Conservation (phyloP, 371 early-diverging fungal species). For the Mucor plumbeus region DNA sequence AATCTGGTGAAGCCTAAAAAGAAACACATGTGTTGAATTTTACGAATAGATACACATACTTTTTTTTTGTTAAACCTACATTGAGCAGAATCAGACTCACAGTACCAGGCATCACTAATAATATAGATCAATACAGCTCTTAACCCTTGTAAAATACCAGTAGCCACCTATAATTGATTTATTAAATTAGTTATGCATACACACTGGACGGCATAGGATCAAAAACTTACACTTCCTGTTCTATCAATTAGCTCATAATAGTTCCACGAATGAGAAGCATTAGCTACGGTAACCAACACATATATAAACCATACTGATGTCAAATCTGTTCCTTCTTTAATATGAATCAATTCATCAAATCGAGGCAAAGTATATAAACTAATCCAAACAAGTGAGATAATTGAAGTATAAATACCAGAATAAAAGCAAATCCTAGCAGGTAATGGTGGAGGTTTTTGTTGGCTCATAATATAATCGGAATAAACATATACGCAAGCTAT, state of each 20-base stretch:
- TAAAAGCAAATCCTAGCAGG: slow-evolving; percentile 57
- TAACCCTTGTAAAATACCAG: slow-evolving; percentile 74
- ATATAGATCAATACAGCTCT: slow-evolving; percentile 76
- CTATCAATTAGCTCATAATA: slow-evolving; percentile 58
- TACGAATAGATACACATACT: neutral
- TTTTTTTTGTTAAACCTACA: slow-evolving; percentile 46
- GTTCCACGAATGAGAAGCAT: slow-evolving; percentile 54
- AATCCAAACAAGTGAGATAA: slow-evolving; percentile 52
- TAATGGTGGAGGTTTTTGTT: slow-evolving; percentile 47
- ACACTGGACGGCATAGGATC: neutral
- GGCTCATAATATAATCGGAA: slow-evolving; percentile 59
- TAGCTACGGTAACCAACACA: slow-evolving; percentile 35
- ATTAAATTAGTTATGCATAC: slow-evolving; percentile 59
- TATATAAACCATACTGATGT: slow-evolving; percentile 36
- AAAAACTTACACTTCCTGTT: slow-evolving; percentile 54
- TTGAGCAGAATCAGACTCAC: slow-evolving; percentile 66
- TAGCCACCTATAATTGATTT: slow-evolving; percentile 56
- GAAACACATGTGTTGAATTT: neutral
- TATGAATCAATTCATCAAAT: slow-evolving; percentile 42
- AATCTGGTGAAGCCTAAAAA: slow-evolving; percentile 40
- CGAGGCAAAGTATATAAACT: slow-evolving; percentile 53
- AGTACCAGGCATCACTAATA: slow-evolving; percentile 71
- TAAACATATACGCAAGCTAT: slow-evolving; percentile 60
- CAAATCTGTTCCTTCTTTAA: slow-evolving; percentile 24
- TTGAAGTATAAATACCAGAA: slow-evolving; percentile 58